phyloP scores from a whole-genome alignment of 1,139 yeast species.

The Magnusiomyces sp. region DNA sequence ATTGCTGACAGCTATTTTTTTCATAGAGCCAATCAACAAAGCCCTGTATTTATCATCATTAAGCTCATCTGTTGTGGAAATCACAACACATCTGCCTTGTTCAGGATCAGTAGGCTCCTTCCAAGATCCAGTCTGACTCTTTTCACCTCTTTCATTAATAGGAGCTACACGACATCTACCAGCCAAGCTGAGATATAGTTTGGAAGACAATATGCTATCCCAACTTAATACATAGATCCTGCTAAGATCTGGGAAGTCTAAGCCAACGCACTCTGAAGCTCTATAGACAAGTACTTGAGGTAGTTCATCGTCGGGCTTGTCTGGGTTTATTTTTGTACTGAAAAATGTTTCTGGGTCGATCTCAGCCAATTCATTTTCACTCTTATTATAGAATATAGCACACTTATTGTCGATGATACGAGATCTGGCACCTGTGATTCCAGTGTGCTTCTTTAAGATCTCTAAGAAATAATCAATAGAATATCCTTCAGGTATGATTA shows the following conservation, averaged over 20 bases:
- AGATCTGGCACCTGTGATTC: conserved; percentile 2
- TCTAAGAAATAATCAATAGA: conserved; percentile 6
- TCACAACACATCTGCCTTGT: conserved; percentile 8
- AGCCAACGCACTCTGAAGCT: conserved; percentile 10
- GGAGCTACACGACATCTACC: conserved; percentile 12
- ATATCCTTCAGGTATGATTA: conserved; percentile 13
- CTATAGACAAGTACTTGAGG: conserved; percentile 10
- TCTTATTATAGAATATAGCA: conserved; percentile 3
- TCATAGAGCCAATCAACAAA: conserved; percentile 11
- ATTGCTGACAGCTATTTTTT: conserved; percentile 8
- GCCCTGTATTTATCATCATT: conserved; percentile 5
- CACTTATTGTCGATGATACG: conserved; percentile 1
- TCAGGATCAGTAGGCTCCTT: conserved; percentile 2
- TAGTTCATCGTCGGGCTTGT: not conserved
- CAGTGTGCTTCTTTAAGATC: conserved; percentile 3
- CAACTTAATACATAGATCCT: conserved; percentile 15
- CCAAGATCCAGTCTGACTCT: conserved; percentile 2
- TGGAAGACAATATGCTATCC: conserved; percentile 13
- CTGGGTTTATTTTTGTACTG: not conserved
- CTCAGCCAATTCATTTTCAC: not conserved
- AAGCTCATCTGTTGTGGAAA: conserved; percentile 10
- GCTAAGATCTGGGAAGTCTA: conserved; percentile 16
- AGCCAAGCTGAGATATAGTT: conserved; percentile 8
- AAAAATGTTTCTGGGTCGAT: conserved; percentile 7
- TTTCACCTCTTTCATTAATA: not conserved